phyloP scores from a whole-genome alignment of 148 eudicot species.

The Polygonum aviculare region DNA sequence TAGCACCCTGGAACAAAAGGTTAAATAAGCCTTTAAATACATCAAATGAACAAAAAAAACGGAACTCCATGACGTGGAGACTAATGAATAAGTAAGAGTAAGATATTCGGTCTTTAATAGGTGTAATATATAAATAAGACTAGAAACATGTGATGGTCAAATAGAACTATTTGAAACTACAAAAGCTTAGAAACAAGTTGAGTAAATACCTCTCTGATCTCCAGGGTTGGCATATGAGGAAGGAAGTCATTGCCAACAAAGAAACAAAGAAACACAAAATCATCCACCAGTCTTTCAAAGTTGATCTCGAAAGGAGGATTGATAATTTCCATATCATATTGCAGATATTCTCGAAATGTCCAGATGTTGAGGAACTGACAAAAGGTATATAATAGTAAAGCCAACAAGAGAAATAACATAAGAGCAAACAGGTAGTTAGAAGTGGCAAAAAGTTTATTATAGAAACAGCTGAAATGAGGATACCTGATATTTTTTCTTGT shows the following conservation, averaged over 20 bases:
- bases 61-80: not conserved
- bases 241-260: slow-evolving; percentile 99
- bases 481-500: slow-evolving; percentile 98
- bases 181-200: not conserved
- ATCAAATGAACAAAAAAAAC: not conserved
- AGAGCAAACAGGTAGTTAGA: not conserved
- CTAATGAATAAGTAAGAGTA: not conserved
- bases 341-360: slow-evolving; percentile 92
- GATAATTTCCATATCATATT: slow-evolving; percentile 68
- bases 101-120: not conserved
- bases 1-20: slow-evolving; percentile 66
- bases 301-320: slow-evolving; percentile 63
- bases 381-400: not conserved
- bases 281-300: slow-evolving; percentile 89
- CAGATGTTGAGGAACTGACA: slow-evolving; percentile 89
- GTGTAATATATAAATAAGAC: not conserved
- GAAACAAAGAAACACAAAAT: slow-evolving; percentile 95
- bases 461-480: not conserved
- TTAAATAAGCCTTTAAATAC: slow-evolving; percentile 1
- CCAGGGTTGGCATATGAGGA: slow-evolving; percentile 99
- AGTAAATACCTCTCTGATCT: slow-evolving; percentile 86
- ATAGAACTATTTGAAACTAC: not conserved
- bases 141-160: not conserved
- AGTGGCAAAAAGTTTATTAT: not conserved
- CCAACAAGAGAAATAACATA: not conserved